A percentile compares a stretch with the other conserved stretches of the same genome.
These are phyloP conservation scores for Colletotrichum viniferum DNA, from an alignment of 2,329 filamentous ascomycete genomes.

Conservation along the genomic window DNA sequence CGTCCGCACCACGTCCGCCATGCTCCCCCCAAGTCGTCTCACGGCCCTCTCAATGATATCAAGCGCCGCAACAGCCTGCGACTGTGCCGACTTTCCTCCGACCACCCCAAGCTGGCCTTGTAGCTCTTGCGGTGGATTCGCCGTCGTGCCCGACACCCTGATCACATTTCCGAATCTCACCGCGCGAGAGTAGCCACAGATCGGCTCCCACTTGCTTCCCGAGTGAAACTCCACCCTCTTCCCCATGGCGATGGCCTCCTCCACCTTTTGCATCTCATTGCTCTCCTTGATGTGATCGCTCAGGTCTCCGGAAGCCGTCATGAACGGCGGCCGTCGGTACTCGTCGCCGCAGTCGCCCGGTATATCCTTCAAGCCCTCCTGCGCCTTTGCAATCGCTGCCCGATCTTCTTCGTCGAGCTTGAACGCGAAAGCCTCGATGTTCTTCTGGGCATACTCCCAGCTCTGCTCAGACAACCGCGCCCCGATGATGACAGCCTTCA, in stretches of 20 bases:
- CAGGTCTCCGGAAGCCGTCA: constrained; percentile 4
- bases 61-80: constrained; percentile 1
- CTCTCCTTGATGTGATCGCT: background rate
- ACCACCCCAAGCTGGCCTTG: background rate
- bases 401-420: constrained; percentile 25
- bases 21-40: background rate
- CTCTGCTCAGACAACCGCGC: background rate
- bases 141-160: constrained; percentile 6
- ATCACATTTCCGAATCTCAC: background rate
- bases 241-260: background rate
- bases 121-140: background rate
- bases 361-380: constrained; percentile 20
- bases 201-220: constrained; percentile 5
- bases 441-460: constrained; percentile 31
- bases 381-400: constrained; percentile 14
- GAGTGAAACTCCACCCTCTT: background rate
- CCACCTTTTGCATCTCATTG: background rate
- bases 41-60: background rate
- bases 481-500: constrained; percentile 53
- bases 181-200: constrained; percentile 3
- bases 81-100: background rate
- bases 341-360: constrained; percentile 30
- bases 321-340: constrained; percentile 22
- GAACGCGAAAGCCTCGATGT: constrained; percentile 26
- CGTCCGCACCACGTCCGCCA: constrained; percentile 14